phyloP scores from a whole-genome alignment of 179 eudicot genomes.

The Dionaea muscipula region DNA sequence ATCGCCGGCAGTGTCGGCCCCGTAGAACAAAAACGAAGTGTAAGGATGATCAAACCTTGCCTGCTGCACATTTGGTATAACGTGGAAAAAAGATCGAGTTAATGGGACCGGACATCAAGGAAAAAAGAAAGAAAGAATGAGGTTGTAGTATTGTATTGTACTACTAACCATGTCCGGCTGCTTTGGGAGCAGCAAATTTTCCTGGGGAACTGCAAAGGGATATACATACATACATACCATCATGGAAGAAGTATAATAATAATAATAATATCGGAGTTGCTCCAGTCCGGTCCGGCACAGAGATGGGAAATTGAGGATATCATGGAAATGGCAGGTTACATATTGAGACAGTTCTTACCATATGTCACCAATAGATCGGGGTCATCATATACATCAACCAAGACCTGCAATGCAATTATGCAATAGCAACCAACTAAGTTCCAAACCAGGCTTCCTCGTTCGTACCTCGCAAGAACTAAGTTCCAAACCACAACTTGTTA shows the following conservation, averaged over 20 bases:
- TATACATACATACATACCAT: not conserved
- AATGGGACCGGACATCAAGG: not conserved
- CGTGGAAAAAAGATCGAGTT: not conserved
- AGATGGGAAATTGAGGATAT: no score
- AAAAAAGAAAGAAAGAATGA: not conserved
- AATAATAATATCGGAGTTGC: not conserved
- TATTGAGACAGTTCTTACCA: slow-evolving; percentile 33
- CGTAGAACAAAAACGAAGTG: slow-evolving; percentile 65
- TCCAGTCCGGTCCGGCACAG: no score
- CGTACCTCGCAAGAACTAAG: no score
- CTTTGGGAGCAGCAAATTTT: slow-evolving; percentile 59
- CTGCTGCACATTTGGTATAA: slow-evolving; percentile 41
- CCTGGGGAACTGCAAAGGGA: slow-evolving; percentile 63
- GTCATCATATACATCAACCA: slow-evolving; percentile 66
- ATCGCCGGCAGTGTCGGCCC: slow-evolving; percentile 80
- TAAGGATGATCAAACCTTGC: slow-evolving; percentile 89
- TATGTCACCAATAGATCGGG: slow-evolving; percentile 77
- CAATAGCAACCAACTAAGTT: no score
- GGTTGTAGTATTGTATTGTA: no score
- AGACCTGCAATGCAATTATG: slow-evolving; percentile 48
- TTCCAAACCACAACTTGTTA: no score
- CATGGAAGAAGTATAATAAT: not conserved
- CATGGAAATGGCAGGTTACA: no score
- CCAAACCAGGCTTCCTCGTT: no score
- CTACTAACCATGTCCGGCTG: slow-evolving; percentile 58